A percentile compares a stretch with the other conserved stretches of the same genome.
These are phyloP conservation scores for Tolypocladium sp. DNA, from an alignment of 2,329 filamentous ascomycete genomes.

Conservation along the genomic window DNA sequence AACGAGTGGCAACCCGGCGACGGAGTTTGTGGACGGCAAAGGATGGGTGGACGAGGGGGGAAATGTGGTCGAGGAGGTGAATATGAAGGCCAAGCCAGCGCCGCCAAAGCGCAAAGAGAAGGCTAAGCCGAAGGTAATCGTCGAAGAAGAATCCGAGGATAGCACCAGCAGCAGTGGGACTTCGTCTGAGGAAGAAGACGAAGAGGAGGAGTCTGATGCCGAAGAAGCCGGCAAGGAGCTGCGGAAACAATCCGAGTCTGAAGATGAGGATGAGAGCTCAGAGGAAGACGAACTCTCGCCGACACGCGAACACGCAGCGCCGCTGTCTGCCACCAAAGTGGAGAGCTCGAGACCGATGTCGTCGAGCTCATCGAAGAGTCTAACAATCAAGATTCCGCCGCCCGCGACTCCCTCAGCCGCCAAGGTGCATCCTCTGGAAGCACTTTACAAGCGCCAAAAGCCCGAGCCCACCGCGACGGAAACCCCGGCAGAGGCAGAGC, in stretches of 20 bases:
- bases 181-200: constrained; percentile 21
- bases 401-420: constrained; percentile 35
- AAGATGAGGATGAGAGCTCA: constrained; percentile 10
- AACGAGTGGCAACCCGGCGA: constrained; percentile 25
- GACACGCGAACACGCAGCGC: constrained; percentile 10
- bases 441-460: constrained; percentile 72
- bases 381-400: constrained; percentile 47
- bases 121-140: constrained; percentile 8
- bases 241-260: constrained; percentile 7
- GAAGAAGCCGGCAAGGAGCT: constrained; percentile 2
- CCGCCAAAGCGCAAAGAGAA: constrained; percentile 11
- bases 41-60: constrained; percentile 83
- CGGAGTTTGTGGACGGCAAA: constrained; percentile 69
- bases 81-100: constrained; percentile 20
- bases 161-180: constrained; percentile 30
- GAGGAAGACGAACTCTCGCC: constrained; percentile 8
- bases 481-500: constrained; percentile 34
- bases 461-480: constrained; percentile 25
- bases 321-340: constrained; percentile 14
- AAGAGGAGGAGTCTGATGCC: constrained; percentile 21
- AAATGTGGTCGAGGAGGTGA: constrained; percentile 58
- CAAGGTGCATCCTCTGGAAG: constrained; percentile 75
- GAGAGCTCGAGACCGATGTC: constrained; percentile 35
- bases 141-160: constrained; percentile 19
- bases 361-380: constrained; percentile 36